Conservation (phyloP, 257 asterid species). For the Solanum etuberosum region DNA sequence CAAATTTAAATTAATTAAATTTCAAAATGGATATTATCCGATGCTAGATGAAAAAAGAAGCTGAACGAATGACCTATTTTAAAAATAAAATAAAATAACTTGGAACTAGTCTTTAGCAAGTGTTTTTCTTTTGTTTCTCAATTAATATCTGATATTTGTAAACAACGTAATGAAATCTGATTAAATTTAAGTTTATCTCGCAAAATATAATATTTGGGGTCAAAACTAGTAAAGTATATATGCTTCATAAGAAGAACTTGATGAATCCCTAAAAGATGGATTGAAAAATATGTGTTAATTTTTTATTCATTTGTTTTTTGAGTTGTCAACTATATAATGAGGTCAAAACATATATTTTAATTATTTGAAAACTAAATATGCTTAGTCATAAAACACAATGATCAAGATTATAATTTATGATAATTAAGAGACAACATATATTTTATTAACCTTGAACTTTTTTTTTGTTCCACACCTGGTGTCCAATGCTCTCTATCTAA, state of each 20-base stretch:
- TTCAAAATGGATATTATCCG: accelerated
- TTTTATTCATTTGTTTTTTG: neutral
- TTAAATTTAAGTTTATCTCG: neutral
- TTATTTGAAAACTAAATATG: neutral
- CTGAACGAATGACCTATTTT: neutral
- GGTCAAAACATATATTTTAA: neutral
- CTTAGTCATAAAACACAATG: neutral
- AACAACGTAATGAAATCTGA: no score
- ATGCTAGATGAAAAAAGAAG: neutral
- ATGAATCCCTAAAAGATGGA: neutral
- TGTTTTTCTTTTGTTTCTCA: neutral
- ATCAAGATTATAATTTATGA: neutral
- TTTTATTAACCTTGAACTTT: neutral
- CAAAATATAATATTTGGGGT: neutral
- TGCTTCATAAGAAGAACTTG: neutral
- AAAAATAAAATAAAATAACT: neutral
- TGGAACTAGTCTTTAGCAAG: neutral
- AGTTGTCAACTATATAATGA: neutral
- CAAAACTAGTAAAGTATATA: neutral
- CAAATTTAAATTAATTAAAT: neutral
- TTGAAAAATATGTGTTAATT: neutral
- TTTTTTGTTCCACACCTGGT: neutral
- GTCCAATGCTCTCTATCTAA: neutral
- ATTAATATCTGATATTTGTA: no score
- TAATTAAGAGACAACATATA: neutral